These are phyloP conservation scores for Trichoderma asperellum DNA, from an alignment of 2,329 filamentous ascomycete species.

Conservation along the genomic window DNA sequence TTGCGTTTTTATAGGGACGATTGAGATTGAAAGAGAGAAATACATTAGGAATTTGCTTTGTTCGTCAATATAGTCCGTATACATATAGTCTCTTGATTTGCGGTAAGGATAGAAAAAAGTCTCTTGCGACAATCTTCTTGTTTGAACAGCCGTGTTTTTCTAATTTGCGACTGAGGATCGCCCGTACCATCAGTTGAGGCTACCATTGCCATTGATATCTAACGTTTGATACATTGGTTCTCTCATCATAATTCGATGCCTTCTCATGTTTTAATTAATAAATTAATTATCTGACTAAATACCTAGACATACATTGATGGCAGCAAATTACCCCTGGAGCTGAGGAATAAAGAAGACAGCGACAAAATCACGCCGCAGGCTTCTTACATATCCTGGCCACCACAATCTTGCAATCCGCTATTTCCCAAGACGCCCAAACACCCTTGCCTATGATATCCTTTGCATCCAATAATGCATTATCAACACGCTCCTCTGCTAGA, in stretches of 20 bases:
- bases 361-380: neutral
- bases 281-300: neutral
- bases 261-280: neutral
- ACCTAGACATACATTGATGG: neutral
- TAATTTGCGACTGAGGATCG: too few relatives aligned
- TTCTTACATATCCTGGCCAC: neutral
- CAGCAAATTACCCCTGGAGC: neutral
- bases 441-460: conserved; percentile 12
- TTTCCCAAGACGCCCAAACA: conserved; percentile 20
- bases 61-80: neutral
- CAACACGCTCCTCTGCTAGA: neutral
- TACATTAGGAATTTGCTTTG: neutral
- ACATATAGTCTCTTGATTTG: neutral
- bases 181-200: too few relatives aligned
- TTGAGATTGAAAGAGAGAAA: neutral
- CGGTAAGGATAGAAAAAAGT: neutral
- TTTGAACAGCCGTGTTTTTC: too few relatives aligned
- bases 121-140: neutral
- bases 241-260: too few relatives aligned
- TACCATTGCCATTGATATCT: too few relatives aligned
- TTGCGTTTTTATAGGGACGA: neutral
- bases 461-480: neutral
- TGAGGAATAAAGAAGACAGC: neutral
- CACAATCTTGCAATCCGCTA: neutral
- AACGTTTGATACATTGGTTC: too few relatives aligned